Evolutionary conservation across 768 basidiomycete species (phyloP).

Genomic region (Harrya chromipes): DNA sequence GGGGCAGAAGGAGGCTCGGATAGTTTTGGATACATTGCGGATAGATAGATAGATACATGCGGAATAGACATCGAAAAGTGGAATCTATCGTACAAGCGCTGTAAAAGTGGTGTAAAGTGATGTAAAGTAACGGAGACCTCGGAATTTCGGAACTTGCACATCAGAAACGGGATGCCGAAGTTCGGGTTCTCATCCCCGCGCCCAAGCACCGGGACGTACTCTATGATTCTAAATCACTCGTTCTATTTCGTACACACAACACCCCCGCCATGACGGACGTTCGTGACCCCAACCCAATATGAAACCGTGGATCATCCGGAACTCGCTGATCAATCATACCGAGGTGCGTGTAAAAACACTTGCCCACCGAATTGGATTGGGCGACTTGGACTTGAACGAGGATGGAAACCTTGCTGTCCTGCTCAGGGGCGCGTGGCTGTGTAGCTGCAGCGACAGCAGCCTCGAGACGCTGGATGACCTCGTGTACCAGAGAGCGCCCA

Average conservation of each 20-base stretch:
- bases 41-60: too few species aligned
- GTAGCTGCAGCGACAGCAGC: not conserved
- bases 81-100: too few species aligned
- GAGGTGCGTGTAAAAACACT: slow-evolving; percentile 26
- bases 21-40: too few species aligned
- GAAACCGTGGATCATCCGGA: slow-evolving; percentile 5
- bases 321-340: slow-evolving; percentile 27
- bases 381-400: slow-evolving; percentile 30
- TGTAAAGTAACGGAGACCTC: too few species aligned
- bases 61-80: too few species aligned
- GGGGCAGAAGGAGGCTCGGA: too few species aligned
- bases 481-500: slow-evolving; percentile 28
- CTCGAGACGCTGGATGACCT: slow-evolving; percentile 26
- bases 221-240: not conserved
- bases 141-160: too few species aligned
- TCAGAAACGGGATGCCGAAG: too few species aligned
- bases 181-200: too few species aligned
- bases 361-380: slow-evolving; percentile 22
- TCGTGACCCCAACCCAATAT: slow-evolving; percentile 17
- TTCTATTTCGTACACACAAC: slow-evolving; percentile 15
- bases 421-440: not conserved
- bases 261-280: slow-evolving; percentile 27
- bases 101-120: too few species aligned
- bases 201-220: too few species aligned
- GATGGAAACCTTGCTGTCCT: slow-evolving; percentile 15